phyloP scores from a whole-genome alignment of 768 basidiomycete genomes.

The Kwoniella pini region DNA sequence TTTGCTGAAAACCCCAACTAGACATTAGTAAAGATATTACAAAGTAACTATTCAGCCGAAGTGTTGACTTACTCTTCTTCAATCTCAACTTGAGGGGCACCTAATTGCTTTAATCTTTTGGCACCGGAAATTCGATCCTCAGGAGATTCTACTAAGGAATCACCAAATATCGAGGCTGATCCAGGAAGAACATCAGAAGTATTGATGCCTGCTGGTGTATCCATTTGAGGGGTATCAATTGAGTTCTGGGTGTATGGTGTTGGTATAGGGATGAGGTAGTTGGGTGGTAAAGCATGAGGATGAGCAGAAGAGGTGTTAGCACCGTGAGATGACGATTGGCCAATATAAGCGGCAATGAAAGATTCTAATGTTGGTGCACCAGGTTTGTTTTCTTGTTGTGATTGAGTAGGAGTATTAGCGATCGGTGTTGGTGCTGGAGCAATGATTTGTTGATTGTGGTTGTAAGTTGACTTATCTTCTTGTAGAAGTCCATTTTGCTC shows the following conservation, averaged over 20 bases:
- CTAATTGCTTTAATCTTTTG: slow-evolving; percentile 45
- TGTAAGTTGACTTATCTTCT: neutral
- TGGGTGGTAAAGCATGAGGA: slow-evolving; percentile 2
- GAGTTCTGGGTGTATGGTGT: slow-evolving; percentile 19
- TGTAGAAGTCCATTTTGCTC: slow-evolving; percentile 8
- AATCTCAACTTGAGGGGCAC: slow-evolving; percentile 37
- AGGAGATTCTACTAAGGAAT: slow-evolving; percentile 7
- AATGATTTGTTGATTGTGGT: slow-evolving; percentile 4
- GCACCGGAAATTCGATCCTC: slow-evolving; percentile 35
- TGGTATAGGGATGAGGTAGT: slow-evolving; percentile 26
- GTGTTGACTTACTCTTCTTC: slow-evolving; percentile 51
- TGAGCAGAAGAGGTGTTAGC: slow-evolving; percentile 5
- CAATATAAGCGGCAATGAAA: slow-evolving; percentile 41
- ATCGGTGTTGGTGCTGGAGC: slow-evolving; percentile 22
- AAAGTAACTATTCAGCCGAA: neutral
- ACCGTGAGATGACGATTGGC: slow-evolving; percentile 20
- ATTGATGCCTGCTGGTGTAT: slow-evolving; percentile 26
- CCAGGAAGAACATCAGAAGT: slow-evolving; percentile 24
- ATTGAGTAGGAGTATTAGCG: slow-evolving; percentile 9
- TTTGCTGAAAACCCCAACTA: slow-evolving; percentile 26
- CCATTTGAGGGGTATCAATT: slow-evolving; percentile 15
- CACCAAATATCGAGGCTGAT: slow-evolving; percentile 12
- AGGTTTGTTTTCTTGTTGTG: neutral
- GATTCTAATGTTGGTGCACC: slow-evolving; percentile 34
- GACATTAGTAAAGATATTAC: neutral